Evolutionary conservation across 164 flowering plant species (phyloP).

Genomic region (Dillenia turbinata): DNA sequence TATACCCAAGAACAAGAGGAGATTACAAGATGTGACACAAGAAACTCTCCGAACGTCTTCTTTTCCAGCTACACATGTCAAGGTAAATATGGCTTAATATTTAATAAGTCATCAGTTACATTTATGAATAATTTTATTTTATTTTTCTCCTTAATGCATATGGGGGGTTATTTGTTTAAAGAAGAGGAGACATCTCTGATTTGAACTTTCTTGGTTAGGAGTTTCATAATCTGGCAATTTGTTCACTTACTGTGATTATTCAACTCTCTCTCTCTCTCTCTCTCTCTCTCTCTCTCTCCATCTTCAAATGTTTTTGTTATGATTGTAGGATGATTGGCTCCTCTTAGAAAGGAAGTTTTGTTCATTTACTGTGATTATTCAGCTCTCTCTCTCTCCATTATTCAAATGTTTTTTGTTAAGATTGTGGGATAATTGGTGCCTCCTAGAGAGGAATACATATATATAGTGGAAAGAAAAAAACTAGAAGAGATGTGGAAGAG

Average conservation of each 20-base stretch:
- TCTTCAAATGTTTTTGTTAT: too few species aligned
- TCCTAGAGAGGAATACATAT: too few species aligned
- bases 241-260: background rate
- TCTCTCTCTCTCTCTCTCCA: too few species aligned
- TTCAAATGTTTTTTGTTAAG: too few species aligned
- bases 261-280: background rate
- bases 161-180: background rate
- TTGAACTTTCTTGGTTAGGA: background rate
- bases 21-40: conserved; percentile 41
- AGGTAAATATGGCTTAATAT: conserved; percentile 20
- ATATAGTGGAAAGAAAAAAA: too few species aligned
- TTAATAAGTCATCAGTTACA: background rate
- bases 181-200: background rate
- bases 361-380: background rate
- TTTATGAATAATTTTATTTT: background rate
- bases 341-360: background rate
- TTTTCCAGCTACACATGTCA: conserved; percentile 54
- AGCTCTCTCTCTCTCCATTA: background rate
- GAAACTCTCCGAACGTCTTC: conserved; percentile 58
- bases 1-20: conserved; percentile 43
- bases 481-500: too few species aligned
- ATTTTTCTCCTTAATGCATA: background rate
- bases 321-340: too few species aligned
- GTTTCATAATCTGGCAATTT: background rate
- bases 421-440: too few species aligned